Percentiles rank a stretch among this genome's conserved stretches.
phyloP scores from a whole-genome alignment of 768 basidiomycete genomes.

The Boletus rex-veris region DNA sequence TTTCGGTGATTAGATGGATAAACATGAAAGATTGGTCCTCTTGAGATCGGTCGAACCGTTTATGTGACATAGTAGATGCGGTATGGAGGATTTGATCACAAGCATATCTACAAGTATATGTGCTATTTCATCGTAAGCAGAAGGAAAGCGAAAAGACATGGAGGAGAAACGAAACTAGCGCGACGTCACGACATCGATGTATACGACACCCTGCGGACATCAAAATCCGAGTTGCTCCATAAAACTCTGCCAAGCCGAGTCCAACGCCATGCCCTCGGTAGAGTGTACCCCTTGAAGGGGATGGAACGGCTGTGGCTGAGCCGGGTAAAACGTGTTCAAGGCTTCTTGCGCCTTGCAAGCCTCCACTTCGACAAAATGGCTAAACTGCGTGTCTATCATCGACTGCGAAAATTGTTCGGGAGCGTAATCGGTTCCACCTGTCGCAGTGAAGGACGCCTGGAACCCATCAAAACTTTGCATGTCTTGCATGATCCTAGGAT shows the following conservation, averaged over 20 bases:
- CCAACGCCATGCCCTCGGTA: conserved; percentile 38
- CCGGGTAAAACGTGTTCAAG: conserved; percentile 17
- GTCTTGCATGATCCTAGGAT: conserved; percentile 48
- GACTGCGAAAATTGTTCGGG: conserved; percentile 25
- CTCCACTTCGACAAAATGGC: conserved; percentile 16
- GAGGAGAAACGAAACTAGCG: neutral
- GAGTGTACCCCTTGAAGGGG: neutral
- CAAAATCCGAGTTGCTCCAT: conserved; percentile 63
- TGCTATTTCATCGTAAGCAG: too few species aligned
- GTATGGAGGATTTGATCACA: too few species aligned
- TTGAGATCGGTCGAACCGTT: too few species aligned
- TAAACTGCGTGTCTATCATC: conserved; percentile 32
- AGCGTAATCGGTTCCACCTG: conserved; percentile 27
- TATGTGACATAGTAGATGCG: too few species aligned
- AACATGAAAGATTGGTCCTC: too few species aligned
- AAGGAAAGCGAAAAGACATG: neutral
- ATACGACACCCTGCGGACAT: neutral
- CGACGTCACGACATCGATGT: neutral
- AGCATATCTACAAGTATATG: too few species aligned
- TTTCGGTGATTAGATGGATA: too few species aligned
- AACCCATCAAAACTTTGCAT: conserved; percentile 43
- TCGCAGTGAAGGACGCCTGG: conserved; percentile 18
- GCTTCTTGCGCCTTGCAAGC: conserved; percentile 7
- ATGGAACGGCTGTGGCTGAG: conserved; percentile 11
- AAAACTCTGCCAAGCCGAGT: conserved; percentile 65